A percentile compares a stretch with the other conserved stretches of the same genome.
Evolutionary conservation across 1,139 yeast genomes (phyloP).

Genomic region (Pichia sp.): DNA sequence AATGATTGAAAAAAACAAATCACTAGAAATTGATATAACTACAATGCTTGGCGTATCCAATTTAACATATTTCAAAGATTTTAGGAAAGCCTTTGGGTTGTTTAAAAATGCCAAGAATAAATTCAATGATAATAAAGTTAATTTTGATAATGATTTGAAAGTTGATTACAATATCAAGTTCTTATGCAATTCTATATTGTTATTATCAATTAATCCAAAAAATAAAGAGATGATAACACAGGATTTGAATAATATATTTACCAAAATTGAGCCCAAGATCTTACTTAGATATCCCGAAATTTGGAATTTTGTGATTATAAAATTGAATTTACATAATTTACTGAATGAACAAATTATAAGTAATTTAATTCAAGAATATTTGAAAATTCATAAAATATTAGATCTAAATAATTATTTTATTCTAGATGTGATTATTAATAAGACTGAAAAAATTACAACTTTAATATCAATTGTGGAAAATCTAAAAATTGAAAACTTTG

Average conservation of each 20-base stretch:
- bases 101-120: constrained; percentile 26
- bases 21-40: constrained; percentile 20
- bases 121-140: constrained; percentile 16
- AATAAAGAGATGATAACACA: constrained; percentile 12
- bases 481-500: constrained; percentile 14
- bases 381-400: constrained; percentile 6
- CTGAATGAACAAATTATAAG: constrained; percentile 14
- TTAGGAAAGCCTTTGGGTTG: constrained; percentile 20
- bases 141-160: constrained; percentile 11
- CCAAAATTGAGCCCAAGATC: constrained; percentile 17
- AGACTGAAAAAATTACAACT: constrained; percentile 10
- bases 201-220: constrained; percentile 16
- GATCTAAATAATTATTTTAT: constrained; percentile 15
- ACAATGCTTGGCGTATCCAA: constrained; percentile 26
- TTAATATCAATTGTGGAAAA: constrained; percentile 15
- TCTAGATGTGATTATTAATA: constrained; percentile 22
- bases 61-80: constrained; percentile 20
- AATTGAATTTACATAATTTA: constrained; percentile 20
- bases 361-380: constrained; percentile 17
- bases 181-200: constrained; percentile 24
- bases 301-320: constrained; percentile 25
- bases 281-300: constrained; percentile 24
- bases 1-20: constrained; percentile 13
- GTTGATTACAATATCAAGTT: constrained; percentile 25
- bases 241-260: constrained; percentile 17